Base-by-base conservation (phyloP, 805 yeast species). In the Isabelozyma gotoi region DNA sequence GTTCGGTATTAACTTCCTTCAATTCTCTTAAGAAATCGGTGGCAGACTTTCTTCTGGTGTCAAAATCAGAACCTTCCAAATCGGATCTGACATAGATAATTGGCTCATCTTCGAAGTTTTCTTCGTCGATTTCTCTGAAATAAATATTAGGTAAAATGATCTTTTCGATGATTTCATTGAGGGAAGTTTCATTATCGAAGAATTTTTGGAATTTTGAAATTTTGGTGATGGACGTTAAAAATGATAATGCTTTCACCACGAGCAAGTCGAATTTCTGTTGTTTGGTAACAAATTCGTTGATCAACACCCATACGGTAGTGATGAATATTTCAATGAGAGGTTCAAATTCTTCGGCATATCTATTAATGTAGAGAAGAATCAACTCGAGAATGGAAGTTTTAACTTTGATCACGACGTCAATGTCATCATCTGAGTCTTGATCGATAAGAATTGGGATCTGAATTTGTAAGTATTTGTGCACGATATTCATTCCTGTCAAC, bases 21-120 rank as follows among this genome's bases (percentile, higher is more conserved):
- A 94, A 75, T 54, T 89, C 96, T 48, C 95, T 80, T 52, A 94
- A 71, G 57, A 94, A 90, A 56, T 89, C 97, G 1, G 96, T 88
- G n/a, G 97, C 83, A 0, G 96, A 82, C 53, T 95, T 81, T 64
- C 97, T 78, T 65, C 99, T 80, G 1, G 97, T 85, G 58, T 91
- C 98, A 11, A 85, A 79, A 60, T 92, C 98, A 0, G 96, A 84
- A 5, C 98, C 98, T 66, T 95, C 99, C 37, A 95, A 73, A 63
- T 94, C 99, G 48, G 96, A 78, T 57, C 98, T 79, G 16, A 91
- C 91, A 60, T 77, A 94, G 56, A 88, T 95, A 42, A 94, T 85
- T 31, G 99, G 99, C 60, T 94, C 99, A 65, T 94, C 99, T 65
- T 94, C 99, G 63, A 94, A 92, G 48, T 84, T 65, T 63, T 95